phyloP scores from a whole-genome alignment of 371 early-diverging fungal species.

The Chytridium lagenaria region DNA sequence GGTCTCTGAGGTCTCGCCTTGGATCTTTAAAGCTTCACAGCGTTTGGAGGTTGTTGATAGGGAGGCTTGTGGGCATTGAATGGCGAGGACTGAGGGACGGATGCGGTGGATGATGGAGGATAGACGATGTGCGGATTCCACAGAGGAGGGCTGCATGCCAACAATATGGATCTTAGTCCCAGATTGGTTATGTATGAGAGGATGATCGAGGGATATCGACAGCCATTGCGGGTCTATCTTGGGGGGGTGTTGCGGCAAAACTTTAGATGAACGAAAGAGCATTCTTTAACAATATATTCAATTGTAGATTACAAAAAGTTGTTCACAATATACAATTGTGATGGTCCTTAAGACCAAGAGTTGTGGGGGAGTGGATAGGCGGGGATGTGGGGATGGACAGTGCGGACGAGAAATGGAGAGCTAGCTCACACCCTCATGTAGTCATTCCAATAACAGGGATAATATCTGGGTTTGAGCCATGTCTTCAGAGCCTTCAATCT shows the following conservation, averaged over 20 bases:
- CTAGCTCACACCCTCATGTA: slow-evolving; percentile 17
- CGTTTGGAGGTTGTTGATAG: no score
- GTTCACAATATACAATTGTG: no score
- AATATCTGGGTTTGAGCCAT: slow-evolving; percentile 26
- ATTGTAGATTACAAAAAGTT: no score
- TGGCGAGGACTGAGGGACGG: neutral
- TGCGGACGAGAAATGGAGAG: no score
- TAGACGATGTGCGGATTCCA: neutral
- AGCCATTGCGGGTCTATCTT: neutral
- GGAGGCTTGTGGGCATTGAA: slow-evolving; percentile 13
- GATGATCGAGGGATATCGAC: slow-evolving; percentile 1
- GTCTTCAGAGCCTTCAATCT: slow-evolving; percentile 21
- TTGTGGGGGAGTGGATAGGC: neutral
- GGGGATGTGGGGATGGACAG: neutral
- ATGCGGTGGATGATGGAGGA: neutral
- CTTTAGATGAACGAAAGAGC: no score
- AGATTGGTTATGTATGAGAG: neutral
- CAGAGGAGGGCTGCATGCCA: neutral
- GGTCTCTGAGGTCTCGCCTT: no score
- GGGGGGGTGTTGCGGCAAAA: neutral
- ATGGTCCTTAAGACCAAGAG: no score
- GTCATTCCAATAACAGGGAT: slow-evolving; percentile 17
- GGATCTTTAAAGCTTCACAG: no score
- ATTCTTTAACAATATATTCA: no score
- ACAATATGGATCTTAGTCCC: neutral